These are phyloP conservation scores for Sextonia rubra DNA, from an alignment of 164 flowering plant genomes.

Conservation along the genomic window DNA sequence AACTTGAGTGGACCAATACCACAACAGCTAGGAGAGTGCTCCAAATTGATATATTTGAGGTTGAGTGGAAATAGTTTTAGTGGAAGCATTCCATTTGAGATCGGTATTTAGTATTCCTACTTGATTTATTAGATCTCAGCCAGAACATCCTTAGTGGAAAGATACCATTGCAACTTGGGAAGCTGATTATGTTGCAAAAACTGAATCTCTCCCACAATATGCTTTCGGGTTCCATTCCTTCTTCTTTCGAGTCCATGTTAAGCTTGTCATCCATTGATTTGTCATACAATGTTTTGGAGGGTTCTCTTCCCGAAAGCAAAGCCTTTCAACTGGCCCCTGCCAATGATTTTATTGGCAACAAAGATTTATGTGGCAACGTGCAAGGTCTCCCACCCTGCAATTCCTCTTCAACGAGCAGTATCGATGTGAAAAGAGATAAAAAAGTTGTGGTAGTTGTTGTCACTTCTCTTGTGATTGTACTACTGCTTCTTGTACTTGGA, in stretches of 20 bases:
- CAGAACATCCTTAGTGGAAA: background rate
- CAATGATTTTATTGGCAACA: background rate
- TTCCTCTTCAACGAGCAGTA: constrained; percentile 1
- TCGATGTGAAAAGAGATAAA: background rate
- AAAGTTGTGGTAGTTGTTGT: background rate
- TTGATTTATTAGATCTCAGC: background rate
- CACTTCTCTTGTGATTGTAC: background rate
- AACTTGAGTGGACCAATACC: constrained; percentile 1
- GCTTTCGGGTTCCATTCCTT: constrained; percentile 5
- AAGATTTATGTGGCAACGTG: constrained; percentile 4
- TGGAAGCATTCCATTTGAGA: constrained; percentile 8
- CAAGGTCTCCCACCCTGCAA: background rate
- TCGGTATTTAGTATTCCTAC: constrained; percentile 1
- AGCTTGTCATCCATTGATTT: constrained; percentile 6
- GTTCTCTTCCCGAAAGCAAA: constrained; percentile 2
- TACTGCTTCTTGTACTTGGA: background rate
- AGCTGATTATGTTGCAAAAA: background rate
- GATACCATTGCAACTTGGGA: constrained; percentile 5
- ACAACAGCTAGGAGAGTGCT: background rate
- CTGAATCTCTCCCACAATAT: constrained; percentile 11
- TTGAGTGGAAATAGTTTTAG: constrained; percentile 3
- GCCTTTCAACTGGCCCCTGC: background rate
- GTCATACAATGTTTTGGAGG: constrained; percentile 7
- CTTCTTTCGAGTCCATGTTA: constrained; percentile 2
- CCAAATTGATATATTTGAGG: background rate